Conservation (phyloP, 305 asterid genomes). For the Fraxinus dipetala region DNA sequence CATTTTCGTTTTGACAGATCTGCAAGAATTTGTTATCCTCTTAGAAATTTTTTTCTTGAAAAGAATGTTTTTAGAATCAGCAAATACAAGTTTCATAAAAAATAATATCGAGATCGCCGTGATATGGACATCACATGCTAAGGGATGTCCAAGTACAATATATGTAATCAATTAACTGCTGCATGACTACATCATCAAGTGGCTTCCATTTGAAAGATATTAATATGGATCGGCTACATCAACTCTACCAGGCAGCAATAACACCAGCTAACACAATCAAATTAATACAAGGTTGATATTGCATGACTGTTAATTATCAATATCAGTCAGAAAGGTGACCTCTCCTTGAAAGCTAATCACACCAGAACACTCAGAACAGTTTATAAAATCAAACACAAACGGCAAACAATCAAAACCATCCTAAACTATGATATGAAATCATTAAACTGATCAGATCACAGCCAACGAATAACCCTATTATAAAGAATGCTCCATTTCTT, state of each 20-base stretch:
- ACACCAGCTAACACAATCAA: slow-evolving; percentile 5
- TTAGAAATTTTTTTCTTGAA: not conserved
- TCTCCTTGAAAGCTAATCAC: not conserved
- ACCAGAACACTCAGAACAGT: slow-evolving; percentile 3
- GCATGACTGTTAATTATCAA: not conserved
- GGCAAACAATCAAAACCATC: not conserved
- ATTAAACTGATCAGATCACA: not conserved
- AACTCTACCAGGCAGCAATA: not conserved
- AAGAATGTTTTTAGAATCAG: not conserved
- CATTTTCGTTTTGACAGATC: not conserved
- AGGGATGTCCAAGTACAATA: not conserved
- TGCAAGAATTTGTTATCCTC: not conserved
- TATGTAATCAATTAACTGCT: not conserved
- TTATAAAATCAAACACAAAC: not conserved
- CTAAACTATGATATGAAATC: not conserved
- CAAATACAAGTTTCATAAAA: not conserved
- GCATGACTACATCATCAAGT: slow-evolving; percentile 1
- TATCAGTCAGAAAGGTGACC: not conserved
- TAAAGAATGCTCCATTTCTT: not conserved
- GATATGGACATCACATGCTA: not conserved
- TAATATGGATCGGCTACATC: not conserved
- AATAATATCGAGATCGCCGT: not conserved
- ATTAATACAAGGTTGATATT: not conserved
- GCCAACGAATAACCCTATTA: not conserved
- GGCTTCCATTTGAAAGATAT: not conserved